A percentile compares a stretch with the other conserved stretches of the same genome.
These are phyloP conservation scores for Discostella pseudostelligera DNA, from an alignment of 108 stramenopile genomes.

Conservation along the genomic window DNA sequence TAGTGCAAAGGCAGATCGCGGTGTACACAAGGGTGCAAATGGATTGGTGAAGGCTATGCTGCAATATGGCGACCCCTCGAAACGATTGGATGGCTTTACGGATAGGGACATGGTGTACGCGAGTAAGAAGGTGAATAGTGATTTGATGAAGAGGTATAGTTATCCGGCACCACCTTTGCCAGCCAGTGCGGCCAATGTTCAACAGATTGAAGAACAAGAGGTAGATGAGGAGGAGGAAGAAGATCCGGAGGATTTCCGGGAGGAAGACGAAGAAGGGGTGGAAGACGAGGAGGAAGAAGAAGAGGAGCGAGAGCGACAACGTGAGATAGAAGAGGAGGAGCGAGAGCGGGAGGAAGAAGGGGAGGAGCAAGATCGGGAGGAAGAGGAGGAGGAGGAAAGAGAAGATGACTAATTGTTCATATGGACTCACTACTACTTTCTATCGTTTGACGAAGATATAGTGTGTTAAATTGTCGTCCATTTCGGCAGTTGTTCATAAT, in stretches of 20 bases:
- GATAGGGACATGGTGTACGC: conserved; percentile 65
- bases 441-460: too few relatives aligned
- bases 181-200: neutral
- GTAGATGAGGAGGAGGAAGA: neutral
- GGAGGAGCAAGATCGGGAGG: neutral
- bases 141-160: conserved; percentile 60
- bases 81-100: conserved; percentile 58
- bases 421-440: too few relatives aligned
- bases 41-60: conserved; percentile 75
- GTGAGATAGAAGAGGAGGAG: neutral
- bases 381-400: neutral
- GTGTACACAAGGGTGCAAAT: conserved; percentile 59
- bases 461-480: neutral
- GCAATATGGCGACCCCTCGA: conserved; percentile 69
- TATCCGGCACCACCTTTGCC: conserved; percentile 24
- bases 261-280: neutral
- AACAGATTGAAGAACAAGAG: neutral
- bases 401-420: neutral
- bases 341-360: neutral
- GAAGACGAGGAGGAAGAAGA: neutral
- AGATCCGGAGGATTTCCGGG: neutral
- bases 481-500: neutral
- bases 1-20: conserved; percentile 53
- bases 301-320: neutral
- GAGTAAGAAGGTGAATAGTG: conserved; percentile 45